phyloP scores from a whole-genome alignment of 2,329 filamentous ascomycete species.

The Phyllosticta citribraziliensis region DNA sequence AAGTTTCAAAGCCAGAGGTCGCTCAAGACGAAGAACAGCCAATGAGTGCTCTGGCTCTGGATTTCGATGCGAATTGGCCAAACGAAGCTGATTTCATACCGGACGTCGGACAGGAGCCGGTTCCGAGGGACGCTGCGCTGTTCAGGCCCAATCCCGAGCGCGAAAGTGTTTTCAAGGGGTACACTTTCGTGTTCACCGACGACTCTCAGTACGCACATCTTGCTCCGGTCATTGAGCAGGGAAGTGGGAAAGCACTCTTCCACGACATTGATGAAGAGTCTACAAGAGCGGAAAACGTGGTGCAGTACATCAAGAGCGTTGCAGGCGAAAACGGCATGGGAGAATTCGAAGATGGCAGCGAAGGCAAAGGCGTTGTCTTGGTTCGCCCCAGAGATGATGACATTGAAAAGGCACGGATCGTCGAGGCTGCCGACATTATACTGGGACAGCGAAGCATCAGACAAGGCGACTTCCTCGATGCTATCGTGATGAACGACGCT shows the following conservation, averaged over 20 bases:
- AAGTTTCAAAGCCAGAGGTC: constrained; percentile 36
- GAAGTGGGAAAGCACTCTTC: constrained; percentile 70
- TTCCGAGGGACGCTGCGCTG: constrained; percentile 54
- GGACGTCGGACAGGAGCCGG: constrained; percentile 64
- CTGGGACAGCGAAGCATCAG: constrained; percentile 76
- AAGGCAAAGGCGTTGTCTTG: constrained; percentile 64
- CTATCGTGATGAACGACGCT: constrained; percentile 73
- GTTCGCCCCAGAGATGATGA: constrained; percentile 65
- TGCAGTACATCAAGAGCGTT: constrained; percentile 63
- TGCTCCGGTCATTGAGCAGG: constrained; percentile 63
- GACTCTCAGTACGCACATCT: constrained; percentile 65
- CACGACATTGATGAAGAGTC: constrained; percentile 50
- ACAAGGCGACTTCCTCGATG: constrained; percentile 85
- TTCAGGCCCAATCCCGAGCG: constrained; percentile 62
- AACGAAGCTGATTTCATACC: constrained; percentile 63
- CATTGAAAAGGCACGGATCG: constrained; percentile 31
- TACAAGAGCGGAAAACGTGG: constrained; percentile 65
- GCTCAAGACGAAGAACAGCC: constrained; percentile 53
- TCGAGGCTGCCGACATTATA: neutral
- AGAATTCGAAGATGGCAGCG: constrained; percentile 52
- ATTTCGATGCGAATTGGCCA: constrained; percentile 76
- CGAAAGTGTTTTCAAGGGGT: constrained; percentile 68
- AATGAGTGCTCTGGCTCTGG: constrained; percentile 23
- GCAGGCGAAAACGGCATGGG: constrained; percentile 65
- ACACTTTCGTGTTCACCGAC: constrained; percentile 82